Base-by-base conservation (phyloP, 2,329 filamentous ascomycete genomes). In the Penicillium sp. region DNA sequence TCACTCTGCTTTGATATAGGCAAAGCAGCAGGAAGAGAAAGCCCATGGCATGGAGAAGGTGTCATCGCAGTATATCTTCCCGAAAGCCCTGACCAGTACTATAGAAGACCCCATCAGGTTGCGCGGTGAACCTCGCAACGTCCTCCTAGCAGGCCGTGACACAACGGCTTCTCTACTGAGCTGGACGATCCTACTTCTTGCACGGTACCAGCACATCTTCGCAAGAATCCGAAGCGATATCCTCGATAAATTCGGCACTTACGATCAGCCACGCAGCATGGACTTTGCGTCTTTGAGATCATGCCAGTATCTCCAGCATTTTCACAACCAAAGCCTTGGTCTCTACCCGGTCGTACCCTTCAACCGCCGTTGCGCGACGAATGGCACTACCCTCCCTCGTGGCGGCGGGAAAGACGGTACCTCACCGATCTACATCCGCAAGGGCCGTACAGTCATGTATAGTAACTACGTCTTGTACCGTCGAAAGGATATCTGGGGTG, bases 161-260 rank as follows among this genome's bases (percentile, higher is more conserved):
- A 94, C 90, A 13, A 95, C 90, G 0, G 90, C 90, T 34, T 83
- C 82, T 10, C 89, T 88, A 0, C 79, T 95, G 0, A 88, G 85
- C 0, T 94, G 89, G 88, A 78, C 82, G 20, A 79, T 94, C 55
- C 91, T 92, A 72, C 89, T 94, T 72, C 79, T 96, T 1, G 82
- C 85, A 39, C 82, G 84, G n/a, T 80, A 89, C 60, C 89, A 90
- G 0, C 76, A 82, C 2, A 79, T 83, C 4, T 82, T 89, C 3
- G 69, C 76, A 53, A 88, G 84, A 68, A 79, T 96, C 53, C 85
- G 89, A 13, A 72, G 76, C 35, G 89, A 93, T 73, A 89, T 94
- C 64, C 72, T 86, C 26, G 72, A 80, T 3, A 77, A 78, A 0
- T 81, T 95, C 4, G 90, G 90, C 2, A 47, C 29, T 56, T 45